These are phyloP conservation scores for Gossypium anomalum DNA, from an alignment of 345 rosid species.

Conservation along the genomic window DNA sequence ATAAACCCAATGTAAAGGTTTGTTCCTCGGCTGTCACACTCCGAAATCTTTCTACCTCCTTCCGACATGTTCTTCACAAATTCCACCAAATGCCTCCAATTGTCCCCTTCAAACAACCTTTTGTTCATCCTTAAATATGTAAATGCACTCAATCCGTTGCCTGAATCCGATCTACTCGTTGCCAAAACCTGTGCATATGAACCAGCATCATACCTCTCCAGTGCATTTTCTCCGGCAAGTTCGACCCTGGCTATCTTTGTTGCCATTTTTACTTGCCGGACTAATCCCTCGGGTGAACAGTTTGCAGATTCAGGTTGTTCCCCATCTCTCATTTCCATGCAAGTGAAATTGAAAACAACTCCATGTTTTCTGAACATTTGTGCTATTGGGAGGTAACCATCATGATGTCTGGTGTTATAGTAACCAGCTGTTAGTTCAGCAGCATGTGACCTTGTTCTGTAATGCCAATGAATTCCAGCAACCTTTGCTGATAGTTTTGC, in stretches of 20 bases:
- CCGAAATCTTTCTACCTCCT: constrained; percentile 54
- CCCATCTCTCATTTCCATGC: constrained; percentile 91
- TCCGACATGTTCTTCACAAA: constrained; percentile 78
- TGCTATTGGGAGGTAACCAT: constrained; percentile 82
- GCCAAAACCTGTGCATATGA: constrained; percentile 67
- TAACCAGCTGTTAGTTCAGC: constrained; percentile 95
- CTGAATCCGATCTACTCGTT: constrained; percentile 70
- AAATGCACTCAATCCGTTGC: constrained; percentile 74
- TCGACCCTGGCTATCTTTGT: constrained; percentile 51
- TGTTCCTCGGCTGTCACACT: constrained; percentile 48
- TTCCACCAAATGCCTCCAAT: constrained; percentile 75
- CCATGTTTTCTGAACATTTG: constrained; percentile 59
- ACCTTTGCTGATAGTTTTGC: constrained; percentile 73
- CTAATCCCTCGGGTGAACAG: constrained; percentile 91
- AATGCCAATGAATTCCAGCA: constrained; percentile 98
- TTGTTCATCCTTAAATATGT: constrained; percentile 86
- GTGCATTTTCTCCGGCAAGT: constrained; percentile 90
- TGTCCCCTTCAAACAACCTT: constrained; percentile 74
- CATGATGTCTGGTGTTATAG: constrained; percentile 66
- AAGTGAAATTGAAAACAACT: constrained; percentile 79
- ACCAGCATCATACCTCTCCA: constrained; percentile 76
- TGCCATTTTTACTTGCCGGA: constrained; percentile 75
- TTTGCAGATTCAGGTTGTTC: constrained; percentile 69
- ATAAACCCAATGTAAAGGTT: constrained; percentile 64
- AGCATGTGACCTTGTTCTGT: constrained; percentile 89